Evolutionary conservation across 768 basidiomycete genomes (phyloP), one percentile per base, ranked within the genome.

Genomic region (Dentipellis sp.): DNA sequence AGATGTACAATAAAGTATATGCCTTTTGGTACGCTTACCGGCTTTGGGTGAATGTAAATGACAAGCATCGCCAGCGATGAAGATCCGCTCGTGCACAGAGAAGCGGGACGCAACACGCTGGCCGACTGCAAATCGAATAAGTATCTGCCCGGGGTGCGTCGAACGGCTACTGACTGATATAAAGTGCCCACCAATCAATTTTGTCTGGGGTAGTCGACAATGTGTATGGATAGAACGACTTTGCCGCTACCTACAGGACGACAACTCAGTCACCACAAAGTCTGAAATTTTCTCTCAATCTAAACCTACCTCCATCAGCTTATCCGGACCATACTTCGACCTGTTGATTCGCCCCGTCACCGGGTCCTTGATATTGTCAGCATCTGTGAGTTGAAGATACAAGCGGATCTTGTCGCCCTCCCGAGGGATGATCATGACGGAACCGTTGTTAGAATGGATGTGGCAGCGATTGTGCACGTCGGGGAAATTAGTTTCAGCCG

Each of bases 51-150:
- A 75, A 48, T 74, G 74, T 16, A 73, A 74, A 56, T 75, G 76
- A 36, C 76, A 80, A 4, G 79, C 79, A 59, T 79, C 79, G 11
- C 81, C 80, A 0, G 76, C 81, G 50, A 82, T 81, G 59, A 82
- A 79, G 1, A 81, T 69, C 4, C 81, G 75, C 34, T 80, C 65
- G 40, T 73, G 58, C 1, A 72, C 62, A 1, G 75, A 74, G 64
- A 75, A 82, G n/a, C 67, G 68, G 34, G 78, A 72, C 14, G 80
- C 78, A 10, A 82, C 75, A 4, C 81, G 73, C 62, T 83, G 80
- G 1, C 79, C 79, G 50, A 82, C 80, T 79, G 37, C 38, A 35
- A 19, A 2, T 14, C 9, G 14, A 4, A 4, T 19, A 42, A 19
- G 14, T 14, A 4, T 19, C 40, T 42, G 40, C 19, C 19, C 9